Base-by-base conservation (phyloP, 2,329 filamentous ascomycete genomes). In the Zymoseptoria tritici region DNA sequence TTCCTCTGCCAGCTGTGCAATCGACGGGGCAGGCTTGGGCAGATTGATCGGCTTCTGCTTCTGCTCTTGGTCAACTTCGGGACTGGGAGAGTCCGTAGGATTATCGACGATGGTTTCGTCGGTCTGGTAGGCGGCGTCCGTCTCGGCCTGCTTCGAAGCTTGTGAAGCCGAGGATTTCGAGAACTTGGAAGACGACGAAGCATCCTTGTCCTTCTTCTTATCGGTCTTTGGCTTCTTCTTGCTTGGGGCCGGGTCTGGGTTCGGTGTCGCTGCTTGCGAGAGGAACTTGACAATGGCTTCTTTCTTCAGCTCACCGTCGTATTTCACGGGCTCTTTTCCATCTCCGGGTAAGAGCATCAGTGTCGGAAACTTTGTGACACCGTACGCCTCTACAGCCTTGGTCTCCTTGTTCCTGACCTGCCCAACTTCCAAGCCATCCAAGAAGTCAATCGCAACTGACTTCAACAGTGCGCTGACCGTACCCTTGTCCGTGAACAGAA, bases 401-500 rank as follows among this genome's bases (percentile, higher is more conserved):
- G 81, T 81, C 74, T 97, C 90, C 75, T 92, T 96, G 77, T 88
- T 82, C 59, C 91, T 85, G 58, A 96, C 83, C 75, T 97, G 93
- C 8, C 85, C 93, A 42, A 99, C 80, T 3, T 83, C 81, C 63
- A 97, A 85, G 58, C 85, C 84, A 42, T 87, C 91, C 24, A 94
- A 81, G 75, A 93, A 99, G 72, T 97, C 94, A 68, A 97, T 91
- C 6, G 94, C 92, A 57, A 97, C 75, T 62, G 91, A 87, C 74
- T 89, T 89, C 64, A 97, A 77, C 22, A 96, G 80, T 9, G 91
- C 85, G 72, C 90, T 93, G 0, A 90, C 93, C 5, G 88, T 87
- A 21, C 91, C 91, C 79, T 97, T 99, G 59, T 96, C 90, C 2
- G 90, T 95, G 76, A 99, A 97, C 2, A 99, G 79, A 36, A 99